A percentile compares a stretch with the other conserved stretches of the same genome.
These are phyloP conservation scores for Monosporozyma servazzii DNA, from an alignment of 805 yeast genomes.

Conservation along the genomic window DNA sequence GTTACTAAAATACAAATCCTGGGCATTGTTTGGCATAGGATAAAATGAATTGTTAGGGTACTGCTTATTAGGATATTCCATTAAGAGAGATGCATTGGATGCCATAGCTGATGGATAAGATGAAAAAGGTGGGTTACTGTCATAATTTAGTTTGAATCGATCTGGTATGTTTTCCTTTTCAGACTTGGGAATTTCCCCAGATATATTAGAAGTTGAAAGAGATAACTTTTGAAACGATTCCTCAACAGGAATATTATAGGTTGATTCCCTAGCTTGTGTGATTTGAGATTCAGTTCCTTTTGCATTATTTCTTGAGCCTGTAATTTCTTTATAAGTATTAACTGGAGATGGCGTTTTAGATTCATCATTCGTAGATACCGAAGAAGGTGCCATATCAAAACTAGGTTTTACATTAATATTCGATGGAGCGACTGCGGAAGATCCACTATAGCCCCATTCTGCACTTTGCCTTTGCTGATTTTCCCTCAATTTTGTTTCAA, in stretches of 20 bases:
- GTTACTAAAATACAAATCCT: background rate
- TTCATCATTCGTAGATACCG: background rate
- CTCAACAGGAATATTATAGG: background rate
- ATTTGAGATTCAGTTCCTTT: background rate
- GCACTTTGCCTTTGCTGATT: background rate
- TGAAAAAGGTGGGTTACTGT: background rate
- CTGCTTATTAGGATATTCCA: background rate
- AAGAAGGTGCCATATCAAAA: background rate
- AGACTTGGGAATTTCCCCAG: background rate
- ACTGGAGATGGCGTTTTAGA: background rate
- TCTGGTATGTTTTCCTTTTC: background rate
- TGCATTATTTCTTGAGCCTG: background rate
- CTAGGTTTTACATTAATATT: constrained; percentile 22
- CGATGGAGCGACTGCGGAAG: constrained; percentile 25
- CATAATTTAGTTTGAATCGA: background rate
- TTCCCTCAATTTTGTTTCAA: constrained; percentile 3
- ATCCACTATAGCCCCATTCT: constrained; percentile 27
- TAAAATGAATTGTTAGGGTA: background rate
- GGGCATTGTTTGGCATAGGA: background rate
- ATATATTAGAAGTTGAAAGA: background rate
- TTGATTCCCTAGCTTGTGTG: background rate
- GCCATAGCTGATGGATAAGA: background rate
- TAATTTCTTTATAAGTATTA: background rate
- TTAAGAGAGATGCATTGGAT: background rate
- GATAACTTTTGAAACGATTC: background rate